These are phyloP conservation scores for Colletotrichum caudatum DNA, from an alignment of 2,329 filamentous ascomycete species.

Conservation along the genomic window DNA sequence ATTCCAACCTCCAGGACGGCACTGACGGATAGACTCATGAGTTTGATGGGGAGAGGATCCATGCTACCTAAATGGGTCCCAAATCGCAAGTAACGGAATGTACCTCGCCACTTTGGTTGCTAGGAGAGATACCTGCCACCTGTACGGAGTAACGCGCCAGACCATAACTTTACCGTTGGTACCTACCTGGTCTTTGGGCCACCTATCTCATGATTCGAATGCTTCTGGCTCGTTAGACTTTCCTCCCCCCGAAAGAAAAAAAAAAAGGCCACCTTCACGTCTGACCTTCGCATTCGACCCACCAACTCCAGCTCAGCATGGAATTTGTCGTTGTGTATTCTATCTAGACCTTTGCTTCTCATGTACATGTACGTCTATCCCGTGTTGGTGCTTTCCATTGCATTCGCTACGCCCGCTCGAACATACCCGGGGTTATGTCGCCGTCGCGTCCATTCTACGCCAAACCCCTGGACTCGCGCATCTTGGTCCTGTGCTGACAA, in stretches of 20 bases:
- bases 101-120: slow-evolving; percentile 4
- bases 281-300: slow-evolving; percentile 27
- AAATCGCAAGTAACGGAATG: slow-evolving; percentile 4
- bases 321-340: slow-evolving; percentile 34
- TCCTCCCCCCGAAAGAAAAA: slow-evolving; percentile 11
- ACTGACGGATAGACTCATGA: slow-evolving; percentile 31
- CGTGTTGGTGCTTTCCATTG: not conserved
- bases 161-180: slow-evolving; percentile 19
- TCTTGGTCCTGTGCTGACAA: slow-evolving; percentile 45
- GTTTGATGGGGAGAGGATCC: slow-evolving; percentile 20
- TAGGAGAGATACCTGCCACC: slow-evolving; percentile 24
- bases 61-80: slow-evolving; percentile 1
- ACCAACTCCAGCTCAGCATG: slow-evolving; percentile 34
- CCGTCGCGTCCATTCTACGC: slow-evolving; percentile 35
- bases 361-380: slow-evolving; percentile 39
- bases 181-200: slow-evolving; percentile 36
- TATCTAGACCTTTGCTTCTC: slow-evolving; percentile 36
- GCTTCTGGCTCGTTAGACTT: slow-evolving; percentile 27
- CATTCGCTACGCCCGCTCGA: not conserved
- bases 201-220: slow-evolving; percentile 22
- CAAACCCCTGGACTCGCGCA: slow-evolving; percentile 28
- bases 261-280: slow-evolving; percentile 21
- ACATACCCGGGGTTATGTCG: not conserved
- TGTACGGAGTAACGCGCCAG: slow-evolving; percentile 12
- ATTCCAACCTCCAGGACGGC: slow-evolving; percentile 12